These are phyloP conservation scores for Aspergillus novofumigatus DNA, from an alignment of 2,329 filamentous ascomycete genomes.

Conservation along the genomic window DNA sequence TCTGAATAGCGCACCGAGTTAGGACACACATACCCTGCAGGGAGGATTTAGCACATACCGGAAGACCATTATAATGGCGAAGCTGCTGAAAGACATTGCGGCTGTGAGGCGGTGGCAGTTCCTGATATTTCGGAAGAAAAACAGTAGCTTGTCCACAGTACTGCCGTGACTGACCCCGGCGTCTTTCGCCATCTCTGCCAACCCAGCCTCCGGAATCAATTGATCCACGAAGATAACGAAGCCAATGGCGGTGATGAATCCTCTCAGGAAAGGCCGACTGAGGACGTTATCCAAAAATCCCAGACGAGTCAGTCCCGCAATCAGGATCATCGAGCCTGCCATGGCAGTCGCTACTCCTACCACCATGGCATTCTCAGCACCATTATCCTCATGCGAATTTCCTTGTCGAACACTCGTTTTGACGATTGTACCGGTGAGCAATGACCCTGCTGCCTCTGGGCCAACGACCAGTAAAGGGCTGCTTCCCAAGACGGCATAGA, in stretches of 20 bases:
- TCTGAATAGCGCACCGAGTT: constrained; percentile 42
- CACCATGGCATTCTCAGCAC: constrained; percentile 71
- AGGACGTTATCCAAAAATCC: constrained; percentile 94
- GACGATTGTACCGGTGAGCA: constrained; percentile 84
- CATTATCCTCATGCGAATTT: constrained; percentile 60
- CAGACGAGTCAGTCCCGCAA: constrained; percentile 76
- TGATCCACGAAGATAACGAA: constrained; percentile 96
- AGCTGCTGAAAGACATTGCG: constrained; percentile 72
- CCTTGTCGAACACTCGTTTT: constrained; percentile 70
- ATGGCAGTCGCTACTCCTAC: constrained; percentile 86
- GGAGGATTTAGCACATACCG: constrained; percentile 50
- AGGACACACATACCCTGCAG: not conserved
- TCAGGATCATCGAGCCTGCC: constrained; percentile 81
- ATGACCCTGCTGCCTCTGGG: constrained; percentile 87
- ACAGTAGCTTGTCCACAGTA: constrained; percentile 78
- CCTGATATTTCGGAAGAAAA: constrained; percentile 64
- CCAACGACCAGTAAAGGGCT: constrained; percentile 92
- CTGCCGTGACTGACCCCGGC: constrained; percentile 70
- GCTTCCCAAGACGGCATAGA: constrained; percentile 88
- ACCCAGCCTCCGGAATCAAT: constrained; percentile 81
- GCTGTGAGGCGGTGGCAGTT: constrained; percentile 71
- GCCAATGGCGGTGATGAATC: constrained; percentile 96
- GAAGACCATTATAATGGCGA: constrained; percentile 85
- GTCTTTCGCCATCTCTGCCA: constrained; percentile 62
- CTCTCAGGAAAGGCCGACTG: constrained; percentile 84